Percentiles rank a stretch among this genome's conserved stretches.
These are phyloP conservation scores for Saturnispora zaruensis DNA, from an alignment of 805 yeast genomes.

Conservation along the genomic window DNA sequence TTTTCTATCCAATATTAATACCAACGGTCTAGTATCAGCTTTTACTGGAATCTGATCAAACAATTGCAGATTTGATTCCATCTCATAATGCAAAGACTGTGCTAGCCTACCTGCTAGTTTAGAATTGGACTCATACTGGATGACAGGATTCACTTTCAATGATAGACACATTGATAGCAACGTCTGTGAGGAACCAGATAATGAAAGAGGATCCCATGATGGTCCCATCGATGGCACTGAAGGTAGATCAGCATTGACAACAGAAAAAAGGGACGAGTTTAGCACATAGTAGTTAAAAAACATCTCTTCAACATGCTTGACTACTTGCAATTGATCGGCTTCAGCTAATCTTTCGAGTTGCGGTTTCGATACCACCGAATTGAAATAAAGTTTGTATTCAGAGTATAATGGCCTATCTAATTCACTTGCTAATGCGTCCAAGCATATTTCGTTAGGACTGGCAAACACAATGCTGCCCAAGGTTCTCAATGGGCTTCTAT, in stretches of 20 bases:
- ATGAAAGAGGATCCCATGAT: slow-evolving; percentile 40
- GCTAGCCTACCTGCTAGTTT: slow-evolving; percentile 59
- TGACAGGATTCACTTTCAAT: slow-evolving; percentile 66
- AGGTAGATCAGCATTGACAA: slow-evolving; percentile 25
- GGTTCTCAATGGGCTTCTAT: slow-evolving; percentile 66
- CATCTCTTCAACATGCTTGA: slow-evolving; percentile 67
- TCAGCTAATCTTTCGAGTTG: slow-evolving; percentile 85
- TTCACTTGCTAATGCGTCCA: slow-evolving; percentile 56
- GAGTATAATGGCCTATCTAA: slow-evolving; percentile 71
- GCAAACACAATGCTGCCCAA: slow-evolving; percentile 73
- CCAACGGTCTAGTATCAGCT: slow-evolving; percentile 58
- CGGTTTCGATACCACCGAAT: slow-evolving; percentile 63
- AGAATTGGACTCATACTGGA: slow-evolving; percentile 70
- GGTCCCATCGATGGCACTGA: slow-evolving; percentile 15
- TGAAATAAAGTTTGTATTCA: slow-evolving; percentile 69
- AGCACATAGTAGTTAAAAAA: slow-evolving; percentile 77
- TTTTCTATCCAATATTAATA: slow-evolving; percentile 72
- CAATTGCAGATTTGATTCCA: slow-evolving; percentile 47
- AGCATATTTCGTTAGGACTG: slow-evolving; percentile 59
- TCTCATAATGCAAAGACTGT: slow-evolving; percentile 49
- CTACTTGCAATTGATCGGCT: slow-evolving; percentile 77
- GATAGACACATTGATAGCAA: slow-evolving; percentile 57
- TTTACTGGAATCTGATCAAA: slow-evolving; percentile 54
- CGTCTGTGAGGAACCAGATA: slow-evolving; percentile 34
- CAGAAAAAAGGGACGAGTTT: slow-evolving; percentile 50